Base-by-base conservation (phyloP, 768 basidiomycete genomes). In the Daedaleopsis nitida region DNA sequence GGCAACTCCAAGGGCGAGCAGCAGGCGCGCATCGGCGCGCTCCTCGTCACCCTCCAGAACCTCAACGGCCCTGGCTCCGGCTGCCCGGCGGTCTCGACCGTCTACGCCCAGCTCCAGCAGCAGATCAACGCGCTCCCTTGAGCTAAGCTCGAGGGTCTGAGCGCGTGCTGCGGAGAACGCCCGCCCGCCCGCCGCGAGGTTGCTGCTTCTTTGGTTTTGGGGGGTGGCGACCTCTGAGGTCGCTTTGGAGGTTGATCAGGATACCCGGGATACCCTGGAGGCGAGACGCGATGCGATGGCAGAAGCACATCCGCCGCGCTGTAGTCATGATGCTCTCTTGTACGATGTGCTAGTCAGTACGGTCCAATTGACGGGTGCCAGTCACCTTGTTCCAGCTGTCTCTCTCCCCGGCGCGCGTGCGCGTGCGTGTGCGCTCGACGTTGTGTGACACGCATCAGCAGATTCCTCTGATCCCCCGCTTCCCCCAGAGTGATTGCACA, bases 1-100 rank as follows among this genome's bases (percentile, higher is more conserved):
- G 81, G 82, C 57, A 69, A 71, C 60, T 76, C 74, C 43, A 72
- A 65, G 32, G 72, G 67, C 1, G 77, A 77, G 21, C 78, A 81
- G 68, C 69, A 65, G 47, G 76, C 77, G 39, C 75, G 79, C 23
- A 75, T 92, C 57, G 78, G 82, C 56, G 81, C 60, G 80, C 87
- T 34, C 78, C 85, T 83, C 3, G 81, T 87, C 24, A 88, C 89
- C 0, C 76, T 91, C 19, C 89, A 91, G 75, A 92, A 91, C 73
- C 71, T 91, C 44, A 76, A 81, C 57, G 89, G 88, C 0, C 77
- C 86, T 0, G 90, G 88, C 45, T 71, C 77, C 5, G 89, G 88
- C 7, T 90, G 87, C 69, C 88, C 88, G 3, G 78, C 83, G 32
- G 81, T 80, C 1, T 78, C 86, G 10, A 88, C 89, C 0, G 89